phyloP scores from a whole-genome alignment of 768 basidiomycete genomes.

The Rhizopogon vulgaris region DNA sequence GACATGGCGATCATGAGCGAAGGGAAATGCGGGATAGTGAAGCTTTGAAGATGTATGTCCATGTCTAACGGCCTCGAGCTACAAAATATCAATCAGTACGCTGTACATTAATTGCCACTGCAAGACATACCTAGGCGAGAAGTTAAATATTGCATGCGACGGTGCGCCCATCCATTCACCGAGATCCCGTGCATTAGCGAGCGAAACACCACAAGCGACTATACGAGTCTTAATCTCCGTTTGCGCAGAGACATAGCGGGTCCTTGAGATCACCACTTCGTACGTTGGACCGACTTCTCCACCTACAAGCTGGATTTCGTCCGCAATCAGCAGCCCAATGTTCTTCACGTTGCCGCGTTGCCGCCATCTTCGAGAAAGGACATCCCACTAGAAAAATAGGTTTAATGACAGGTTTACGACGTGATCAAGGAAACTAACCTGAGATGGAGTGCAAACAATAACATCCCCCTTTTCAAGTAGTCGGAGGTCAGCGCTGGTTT shows the following conservation, averaged over 20 bases:
- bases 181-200: slow-evolving; percentile 92
- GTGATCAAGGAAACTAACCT: slow-evolving; percentile 42
- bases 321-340: slow-evolving; percentile 88
- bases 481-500: slow-evolving; percentile 87
- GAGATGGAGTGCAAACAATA: slow-evolving; percentile 88
- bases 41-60: slow-evolving; percentile 96
- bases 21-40: slow-evolving; percentile 95
- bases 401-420: slow-evolving; percentile 1
- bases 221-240: slow-evolving; percentile 90
- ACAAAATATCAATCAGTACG: slow-evolving; percentile 8
- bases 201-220: slow-evolving; percentile 90
- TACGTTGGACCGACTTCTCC: slow-evolving; percentile 95
- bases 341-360: slow-evolving; percentile 95
- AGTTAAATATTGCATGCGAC: slow-evolving; percentile 95
- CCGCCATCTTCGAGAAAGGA: slow-evolving; percentile 91
- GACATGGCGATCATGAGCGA: slow-evolving; percentile 99
- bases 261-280: slow-evolving; percentile 92
- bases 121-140: slow-evolving; percentile 71
- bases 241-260: slow-evolving; percentile 94
- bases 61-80: slow-evolving; percentile 95
- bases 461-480: slow-evolving; percentile 88
- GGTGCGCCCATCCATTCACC: slow-evolving; percentile 98
- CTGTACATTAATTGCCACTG: neutral
- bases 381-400: slow-evolving; percentile 69
- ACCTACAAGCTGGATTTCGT: slow-evolving; percentile 92